Conservation (phyloP, 441 rosid genomes). For the Euphorbia corollata region DNA sequence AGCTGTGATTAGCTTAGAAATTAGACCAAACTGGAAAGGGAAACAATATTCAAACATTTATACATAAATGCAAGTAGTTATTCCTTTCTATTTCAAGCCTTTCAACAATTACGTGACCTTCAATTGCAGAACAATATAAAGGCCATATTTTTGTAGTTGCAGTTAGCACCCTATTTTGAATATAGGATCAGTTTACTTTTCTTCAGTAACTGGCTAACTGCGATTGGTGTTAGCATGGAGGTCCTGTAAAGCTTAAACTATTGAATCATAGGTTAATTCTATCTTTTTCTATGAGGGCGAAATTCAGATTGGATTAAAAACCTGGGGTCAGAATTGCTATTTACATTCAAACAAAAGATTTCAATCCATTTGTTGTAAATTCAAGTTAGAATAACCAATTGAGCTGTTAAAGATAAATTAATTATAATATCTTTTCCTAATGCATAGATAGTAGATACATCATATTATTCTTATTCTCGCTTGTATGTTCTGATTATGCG, state of each 20-base stretch:
- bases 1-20: not conserved
- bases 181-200: too few species aligned
- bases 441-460: too few species aligned
- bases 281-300: not conserved
- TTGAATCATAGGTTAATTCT: not conserved
- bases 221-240: not conserved
- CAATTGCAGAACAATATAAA: not conserved
- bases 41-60: not conserved
- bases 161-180: too few species aligned
- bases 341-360: not conserved
- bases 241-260: too few species aligned
- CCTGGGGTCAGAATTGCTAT: not conserved
- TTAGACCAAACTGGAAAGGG: not conserved
- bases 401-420: not conserved
- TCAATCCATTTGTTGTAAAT: too few species aligned
- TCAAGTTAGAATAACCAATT: not conserved
- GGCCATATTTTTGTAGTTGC: not conserved
- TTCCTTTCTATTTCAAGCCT: too few species aligned
- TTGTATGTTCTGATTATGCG: too few species aligned
- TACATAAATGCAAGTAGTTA: not conserved
- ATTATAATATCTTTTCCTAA: not conserved
- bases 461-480: too few species aligned
- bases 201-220: too few species aligned
- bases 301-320: not conserved
- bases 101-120: not conserved